Percentiles rank a stretch among this genome's conserved stretches.
phyloP scores from a whole-genome alignment of 495 filamentous ascomycete species.

The Cladorrhinum samala region DNA sequence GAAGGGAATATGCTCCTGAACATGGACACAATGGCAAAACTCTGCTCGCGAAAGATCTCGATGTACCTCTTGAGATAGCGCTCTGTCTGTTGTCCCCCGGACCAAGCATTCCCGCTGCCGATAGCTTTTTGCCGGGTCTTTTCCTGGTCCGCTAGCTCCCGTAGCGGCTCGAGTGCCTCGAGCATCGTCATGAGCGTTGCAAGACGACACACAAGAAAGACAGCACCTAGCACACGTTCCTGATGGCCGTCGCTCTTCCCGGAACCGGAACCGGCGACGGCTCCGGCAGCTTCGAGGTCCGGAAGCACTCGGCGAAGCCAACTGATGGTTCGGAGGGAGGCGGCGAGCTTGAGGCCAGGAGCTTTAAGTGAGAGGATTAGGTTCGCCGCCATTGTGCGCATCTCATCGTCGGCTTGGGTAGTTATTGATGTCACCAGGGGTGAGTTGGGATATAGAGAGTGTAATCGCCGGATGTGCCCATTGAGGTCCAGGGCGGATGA shows the following conservation, averaged over 20 bases:
- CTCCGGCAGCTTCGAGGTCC: slow-evolving; percentile 49
- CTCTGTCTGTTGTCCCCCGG: slow-evolving; percentile 85
- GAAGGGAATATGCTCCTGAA: slow-evolving; percentile 82
- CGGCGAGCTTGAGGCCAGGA: slow-evolving; percentile 79
- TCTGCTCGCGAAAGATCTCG: slow-evolving; percentile 97
- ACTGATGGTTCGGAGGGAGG: slow-evolving; percentile 84
- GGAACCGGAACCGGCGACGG: not conserved
- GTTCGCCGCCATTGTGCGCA: slow-evolving; percentile 82
- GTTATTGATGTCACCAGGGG: slow-evolving; percentile 66
- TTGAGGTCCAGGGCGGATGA: slow-evolving; percentile 87
- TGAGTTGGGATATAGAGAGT: slow-evolving; percentile 75
- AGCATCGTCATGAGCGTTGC: slow-evolving; percentile 74
- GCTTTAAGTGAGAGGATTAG: slow-evolving; percentile 71
- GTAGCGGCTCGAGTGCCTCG: slow-evolving; percentile 76
- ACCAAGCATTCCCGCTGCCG: slow-evolving; percentile 45
- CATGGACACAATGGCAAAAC: slow-evolving; percentile 89
- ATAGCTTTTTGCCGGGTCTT: slow-evolving; percentile 39
- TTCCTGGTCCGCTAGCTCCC: slow-evolving; percentile 87
- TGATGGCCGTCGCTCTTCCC: slow-evolving; percentile 43
- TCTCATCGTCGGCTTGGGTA: slow-evolving; percentile 74
- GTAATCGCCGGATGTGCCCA: slow-evolving; percentile 85
- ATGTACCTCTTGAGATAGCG: slow-evolving; percentile 92
- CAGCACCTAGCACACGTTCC: slow-evolving; percentile 63
- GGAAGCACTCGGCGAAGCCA: slow-evolving; percentile 86
- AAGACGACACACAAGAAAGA: slow-evolving; percentile 84